phyloP scores from a whole-genome alignment of 2,329 filamentous ascomycete genomes.

The Diaporthe ilicicola region DNA sequence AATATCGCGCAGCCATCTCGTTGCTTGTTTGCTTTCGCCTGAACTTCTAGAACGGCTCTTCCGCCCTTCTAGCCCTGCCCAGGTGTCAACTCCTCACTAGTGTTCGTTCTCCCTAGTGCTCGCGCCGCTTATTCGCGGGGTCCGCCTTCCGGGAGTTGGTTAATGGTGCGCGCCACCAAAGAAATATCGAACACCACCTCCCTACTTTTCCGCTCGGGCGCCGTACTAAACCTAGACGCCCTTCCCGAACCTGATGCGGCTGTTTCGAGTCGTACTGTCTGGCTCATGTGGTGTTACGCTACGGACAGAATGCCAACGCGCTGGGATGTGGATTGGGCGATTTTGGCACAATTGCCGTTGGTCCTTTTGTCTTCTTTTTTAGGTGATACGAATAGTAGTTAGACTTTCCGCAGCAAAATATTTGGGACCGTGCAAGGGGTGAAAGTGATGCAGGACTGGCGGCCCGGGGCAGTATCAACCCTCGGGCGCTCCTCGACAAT shows the following conservation, averaged over 20 bases:
- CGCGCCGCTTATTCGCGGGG: neutral
- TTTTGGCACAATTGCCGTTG: neutral
- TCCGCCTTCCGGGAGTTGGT: neutral
- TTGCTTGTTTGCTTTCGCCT: neutral
- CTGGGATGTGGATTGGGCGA: neutral
- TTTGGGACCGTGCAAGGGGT: neutral
- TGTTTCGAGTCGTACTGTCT: constrained; percentile 7
- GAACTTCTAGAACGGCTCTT: constrained; percentile 28
- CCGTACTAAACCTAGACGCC: constrained; percentile 2
- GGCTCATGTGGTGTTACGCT: constrained; percentile 6
- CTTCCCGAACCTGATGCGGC: neutral
- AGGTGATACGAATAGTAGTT: neutral
- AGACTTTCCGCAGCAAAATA: neutral
- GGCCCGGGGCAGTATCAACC: neutral
- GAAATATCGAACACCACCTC: neutral
- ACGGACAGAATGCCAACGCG: neutral
- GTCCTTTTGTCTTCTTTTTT: neutral
- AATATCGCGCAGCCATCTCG: neutral
- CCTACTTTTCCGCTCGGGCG: neutral
- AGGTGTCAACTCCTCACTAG: neutral
- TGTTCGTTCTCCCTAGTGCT: constrained; percentile 1
- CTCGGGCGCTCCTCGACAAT: neutral
- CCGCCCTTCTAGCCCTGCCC: constrained; percentile 24
- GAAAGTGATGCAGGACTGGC: neutral
- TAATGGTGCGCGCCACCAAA: neutral